Evolutionary conservation across 768 basidiomycete species (phyloP).

Genomic region (Naganishia vishniacii): DNA sequence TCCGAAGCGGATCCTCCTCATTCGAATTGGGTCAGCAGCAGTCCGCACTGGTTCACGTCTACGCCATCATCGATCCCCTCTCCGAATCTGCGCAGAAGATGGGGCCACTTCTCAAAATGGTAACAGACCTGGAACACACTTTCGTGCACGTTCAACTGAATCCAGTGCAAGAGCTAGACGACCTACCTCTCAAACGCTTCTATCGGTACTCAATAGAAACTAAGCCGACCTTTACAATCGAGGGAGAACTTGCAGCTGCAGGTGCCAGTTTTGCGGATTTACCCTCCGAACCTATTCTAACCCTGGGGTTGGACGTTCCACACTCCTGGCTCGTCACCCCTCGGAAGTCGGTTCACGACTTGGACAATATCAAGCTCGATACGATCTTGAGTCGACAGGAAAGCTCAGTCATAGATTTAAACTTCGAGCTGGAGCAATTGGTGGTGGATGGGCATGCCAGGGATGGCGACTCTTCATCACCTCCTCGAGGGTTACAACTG

Average conservation of each 20-base stretch:
- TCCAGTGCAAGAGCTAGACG: conserved; percentile 58
- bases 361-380: conserved; percentile 90
- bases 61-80: conserved; percentile 73
- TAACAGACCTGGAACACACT: conserved; percentile 42
- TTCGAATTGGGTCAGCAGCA: conserved; percentile 65
- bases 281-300: conserved; percentile 82
- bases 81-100: conserved; percentile 80
- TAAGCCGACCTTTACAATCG: conserved; percentile 59
- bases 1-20: conserved; percentile 51
- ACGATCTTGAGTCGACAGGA: conserved; percentile 52
- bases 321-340: conserved; percentile 90
- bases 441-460: conserved; percentile 92
- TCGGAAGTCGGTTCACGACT: conserved; percentile 76
- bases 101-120: conserved; percentile 62
- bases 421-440: conserved; percentile 80
- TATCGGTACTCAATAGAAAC: conserved; percentile 71
- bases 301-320: conserved; percentile 86
- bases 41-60: conserved; percentile 65
- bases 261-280: conserved; percentile 64
- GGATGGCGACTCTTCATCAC: conserved; percentile 59
- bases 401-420: conserved; percentile 36
- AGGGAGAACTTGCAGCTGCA: conserved; percentile 60
- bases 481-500: conserved; percentile 86
- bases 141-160: conserved; percentile 72
- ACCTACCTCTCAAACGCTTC: conserved; percentile 89